phyloP scores from a whole-genome alignment of 345 rosid species.

The Tarenaya hassleriana region DNA sequence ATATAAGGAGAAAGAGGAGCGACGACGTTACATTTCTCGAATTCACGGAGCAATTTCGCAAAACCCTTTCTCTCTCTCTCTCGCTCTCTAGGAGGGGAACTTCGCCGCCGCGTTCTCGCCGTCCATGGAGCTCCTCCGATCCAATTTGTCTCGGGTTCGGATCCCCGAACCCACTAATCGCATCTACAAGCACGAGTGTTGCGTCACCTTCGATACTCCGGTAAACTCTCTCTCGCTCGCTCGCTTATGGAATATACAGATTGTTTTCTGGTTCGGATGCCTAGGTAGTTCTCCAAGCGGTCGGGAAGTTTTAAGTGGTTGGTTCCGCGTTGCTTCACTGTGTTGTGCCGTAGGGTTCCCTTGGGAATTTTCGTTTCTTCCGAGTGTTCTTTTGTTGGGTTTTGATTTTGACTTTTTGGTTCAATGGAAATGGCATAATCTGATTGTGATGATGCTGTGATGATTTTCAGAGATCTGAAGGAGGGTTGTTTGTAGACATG shows the following conservation, averaged over 20 bases:
- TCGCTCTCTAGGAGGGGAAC: constrained; percentile 8
- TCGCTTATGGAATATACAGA: not conserved
- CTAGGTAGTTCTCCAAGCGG: not conserved
- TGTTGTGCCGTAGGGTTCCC: not conserved
- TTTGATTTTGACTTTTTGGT: not conserved
- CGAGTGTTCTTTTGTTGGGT: not conserved
- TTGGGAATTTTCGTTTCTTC: not conserved
- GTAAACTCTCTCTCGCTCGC: constrained; percentile 29
- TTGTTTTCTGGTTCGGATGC: not conserved
- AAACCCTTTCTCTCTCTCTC: constrained; percentile 8
- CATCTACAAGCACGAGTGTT: constrained; percentile 94
- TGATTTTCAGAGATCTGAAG: constrained; percentile 76
- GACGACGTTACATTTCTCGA: constrained; percentile 22
- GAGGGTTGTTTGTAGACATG: constrained; percentile 88
- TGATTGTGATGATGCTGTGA: constrained; percentile 14
- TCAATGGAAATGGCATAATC: not conserved
- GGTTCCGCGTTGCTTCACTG: not conserved
- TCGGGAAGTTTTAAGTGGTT: not conserved
- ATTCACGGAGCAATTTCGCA: not conserved
- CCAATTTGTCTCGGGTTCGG: constrained; percentile 91
- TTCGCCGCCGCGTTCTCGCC: constrained; percentile 9
- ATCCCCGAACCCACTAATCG: constrained; percentile 98
- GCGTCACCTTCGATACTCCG: constrained; percentile 91
- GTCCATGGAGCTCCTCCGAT: constrained; percentile 89
- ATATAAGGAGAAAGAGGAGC: constrained; percentile 11